phyloP scores from a whole-genome alignment of 2,329 filamentous ascomycete species.

The Trichoderma harzianum region DNA sequence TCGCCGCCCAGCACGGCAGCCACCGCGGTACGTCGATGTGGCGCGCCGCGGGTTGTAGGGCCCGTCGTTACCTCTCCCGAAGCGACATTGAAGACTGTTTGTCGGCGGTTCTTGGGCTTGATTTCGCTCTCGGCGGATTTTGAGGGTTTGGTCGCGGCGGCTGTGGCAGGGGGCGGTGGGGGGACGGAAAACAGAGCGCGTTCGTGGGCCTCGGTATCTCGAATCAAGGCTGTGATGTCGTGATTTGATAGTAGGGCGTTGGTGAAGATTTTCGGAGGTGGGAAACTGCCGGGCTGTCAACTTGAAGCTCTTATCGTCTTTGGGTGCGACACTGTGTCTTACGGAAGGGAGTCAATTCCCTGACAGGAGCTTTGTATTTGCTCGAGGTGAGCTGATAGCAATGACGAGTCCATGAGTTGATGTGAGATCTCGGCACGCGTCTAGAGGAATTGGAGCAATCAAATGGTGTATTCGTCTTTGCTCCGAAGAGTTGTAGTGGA shows the following conservation, averaged over 20 bases:
- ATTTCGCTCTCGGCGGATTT: neutral
- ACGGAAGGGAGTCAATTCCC: slow-evolving; percentile 74
- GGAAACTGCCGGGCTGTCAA: slow-evolving; percentile 60
- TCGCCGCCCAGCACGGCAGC: slow-evolving; percentile 85
- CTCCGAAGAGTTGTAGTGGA: no score
- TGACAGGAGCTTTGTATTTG: slow-evolving; percentile 74
- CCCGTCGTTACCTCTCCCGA: slow-evolving; percentile 60
- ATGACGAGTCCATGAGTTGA: slow-evolving; percentile 32
- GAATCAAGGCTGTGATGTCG: slow-evolving; percentile 91
- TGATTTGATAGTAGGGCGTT: slow-evolving; percentile 84
- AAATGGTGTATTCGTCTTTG: neutral
- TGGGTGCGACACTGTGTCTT: slow-evolving; percentile 27
- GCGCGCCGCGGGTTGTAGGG: slow-evolving; percentile 44
- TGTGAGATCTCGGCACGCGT: neutral
- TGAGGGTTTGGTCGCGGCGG: slow-evolving; percentile 30
- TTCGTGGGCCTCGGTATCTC: slow-evolving; percentile 92
- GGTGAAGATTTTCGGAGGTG: slow-evolving; percentile 88
- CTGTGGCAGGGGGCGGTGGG: slow-evolving; percentile 52
- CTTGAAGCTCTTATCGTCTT: neutral
- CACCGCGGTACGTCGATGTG: slow-evolving; percentile 75
- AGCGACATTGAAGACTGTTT: slow-evolving; percentile 65
- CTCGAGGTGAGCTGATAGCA: slow-evolving; percentile 68
- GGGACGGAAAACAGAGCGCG: slow-evolving; percentile 92
- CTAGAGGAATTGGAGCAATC: neutral
- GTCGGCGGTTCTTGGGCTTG: slow-evolving; percentile 42